phyloP scores from a whole-genome alignment of 176 grass and related monocot genomes.

The Dendrocalamus sinicus region DNA sequence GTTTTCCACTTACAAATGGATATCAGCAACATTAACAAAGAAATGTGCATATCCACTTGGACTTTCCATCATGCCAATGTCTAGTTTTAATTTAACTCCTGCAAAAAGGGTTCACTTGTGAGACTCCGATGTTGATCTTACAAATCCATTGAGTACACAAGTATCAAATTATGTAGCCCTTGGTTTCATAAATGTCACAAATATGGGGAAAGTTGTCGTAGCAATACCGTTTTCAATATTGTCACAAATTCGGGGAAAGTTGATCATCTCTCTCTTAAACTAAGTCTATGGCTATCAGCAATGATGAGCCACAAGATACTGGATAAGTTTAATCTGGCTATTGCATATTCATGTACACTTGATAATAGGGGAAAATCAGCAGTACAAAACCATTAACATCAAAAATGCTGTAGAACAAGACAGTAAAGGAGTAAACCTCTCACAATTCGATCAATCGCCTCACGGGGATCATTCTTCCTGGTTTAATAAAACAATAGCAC shows the following conservation, averaged over 20 bases:
- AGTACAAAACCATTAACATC: neutral
- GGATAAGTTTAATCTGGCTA: neutral
- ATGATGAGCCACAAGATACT: neutral
- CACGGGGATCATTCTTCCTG: slow-evolving; percentile 86
- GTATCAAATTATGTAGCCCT: neutral
- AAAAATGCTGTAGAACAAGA: slow-evolving; percentile 20
- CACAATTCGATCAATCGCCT: slow-evolving; percentile 81
- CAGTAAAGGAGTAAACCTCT: slow-evolving; percentile 63
- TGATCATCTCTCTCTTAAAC: slow-evolving; percentile 9
- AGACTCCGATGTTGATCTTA: slow-evolving; percentile 30
- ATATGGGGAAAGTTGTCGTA: neutral
- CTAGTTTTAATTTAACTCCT: slow-evolving; percentile 89
- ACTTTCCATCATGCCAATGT: slow-evolving; percentile 74
- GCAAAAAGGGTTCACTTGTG: slow-evolving; percentile 36
- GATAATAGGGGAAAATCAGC: neutral
- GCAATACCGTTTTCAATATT: too few relatives aligned
- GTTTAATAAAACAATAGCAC: slow-evolving; percentile 49
- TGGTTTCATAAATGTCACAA: neutral
- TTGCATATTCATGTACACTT: neutral
- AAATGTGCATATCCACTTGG: slow-evolving; percentile 68
- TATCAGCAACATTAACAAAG: slow-evolving; percentile 95
- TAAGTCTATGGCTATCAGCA: neutral
- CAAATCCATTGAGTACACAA: slow-evolving; percentile 12
- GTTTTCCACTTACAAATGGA: slow-evolving; percentile 81
- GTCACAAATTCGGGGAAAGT: neutral